These are phyloP conservation scores for Vachellia collinsii DNA, from an alignment of 306 rosid species.

Conservation along the genomic window DNA sequence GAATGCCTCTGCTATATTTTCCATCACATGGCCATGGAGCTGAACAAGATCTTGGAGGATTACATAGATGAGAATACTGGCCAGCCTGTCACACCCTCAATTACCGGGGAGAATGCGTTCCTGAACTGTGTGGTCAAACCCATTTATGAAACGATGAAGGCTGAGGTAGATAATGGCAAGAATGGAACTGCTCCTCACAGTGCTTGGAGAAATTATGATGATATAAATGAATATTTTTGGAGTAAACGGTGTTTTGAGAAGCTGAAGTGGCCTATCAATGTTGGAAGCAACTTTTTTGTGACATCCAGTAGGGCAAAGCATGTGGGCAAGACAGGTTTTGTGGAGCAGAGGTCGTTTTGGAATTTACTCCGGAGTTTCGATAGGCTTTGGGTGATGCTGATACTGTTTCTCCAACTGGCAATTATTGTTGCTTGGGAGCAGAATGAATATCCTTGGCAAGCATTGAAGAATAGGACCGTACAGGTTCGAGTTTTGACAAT, in stretches of 20 bases:
- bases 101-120: neutral
- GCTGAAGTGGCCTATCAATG: neutral
- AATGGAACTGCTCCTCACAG: slow-evolving; percentile 9
- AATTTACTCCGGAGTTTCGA: neutral
- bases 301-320: neutral
- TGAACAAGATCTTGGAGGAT: neutral
- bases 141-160: neutral
- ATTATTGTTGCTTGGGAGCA: slow-evolving; percentile 8
- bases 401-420: neutral
- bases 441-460: slow-evolving; percentile 4
- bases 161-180: neutral
- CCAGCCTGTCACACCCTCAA: neutral
- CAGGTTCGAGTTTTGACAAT: neutral
- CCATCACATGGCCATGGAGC: slow-evolving; percentile 1
- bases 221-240: neutral
- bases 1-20: neutral
- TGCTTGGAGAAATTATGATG: slow-evolving; percentile 5
- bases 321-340: slow-evolving; percentile 4
- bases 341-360: slow-evolving; percentile 6
- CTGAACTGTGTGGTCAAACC: neutral
- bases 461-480: neutral
- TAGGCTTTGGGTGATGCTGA: slow-evolving; percentile 1
- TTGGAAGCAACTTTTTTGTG: neutral
- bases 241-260: neutral
- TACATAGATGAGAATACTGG: neutral